These are phyloP conservation scores for Fraxinus ornus DNA, from an alignment of 305 asterid genomes.

Conservation along the genomic window DNA sequence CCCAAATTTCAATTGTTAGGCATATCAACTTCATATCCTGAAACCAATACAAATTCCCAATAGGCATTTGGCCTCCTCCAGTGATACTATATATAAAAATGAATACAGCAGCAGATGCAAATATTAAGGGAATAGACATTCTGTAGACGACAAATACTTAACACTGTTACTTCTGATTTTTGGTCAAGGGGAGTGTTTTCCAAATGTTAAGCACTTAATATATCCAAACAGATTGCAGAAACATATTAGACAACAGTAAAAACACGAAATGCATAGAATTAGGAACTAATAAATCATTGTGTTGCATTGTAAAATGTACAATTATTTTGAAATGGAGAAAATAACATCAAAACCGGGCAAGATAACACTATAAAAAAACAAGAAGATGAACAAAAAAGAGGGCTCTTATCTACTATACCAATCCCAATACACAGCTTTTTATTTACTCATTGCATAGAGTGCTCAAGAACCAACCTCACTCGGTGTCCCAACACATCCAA, in stretches of 20 bases:
- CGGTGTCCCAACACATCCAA: constrained; percentile 63
- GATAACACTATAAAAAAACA: background rate
- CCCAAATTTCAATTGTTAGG: background rate
- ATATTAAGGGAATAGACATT: background rate
- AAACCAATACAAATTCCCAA: background rate
- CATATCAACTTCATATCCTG: background rate
- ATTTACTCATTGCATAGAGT: constrained; percentile 47
- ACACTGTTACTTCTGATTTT: background rate
- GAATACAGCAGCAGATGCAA: background rate
- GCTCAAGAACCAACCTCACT: constrained; percentile 65
- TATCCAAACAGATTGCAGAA: background rate
- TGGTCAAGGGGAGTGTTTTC: background rate
- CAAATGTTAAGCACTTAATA: background rate
- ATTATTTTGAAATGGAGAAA: constrained; percentile 16
- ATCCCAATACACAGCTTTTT: constrained; percentile 15
- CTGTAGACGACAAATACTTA: background rate
- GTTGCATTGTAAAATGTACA: constrained; percentile 32
- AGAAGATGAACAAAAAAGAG: constrained; percentile 2
- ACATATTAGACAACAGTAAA: background rate
- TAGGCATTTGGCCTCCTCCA: background rate
- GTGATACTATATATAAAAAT: background rate
- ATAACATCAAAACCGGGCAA: constrained; percentile 8
- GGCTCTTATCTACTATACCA: constrained; percentile 13
- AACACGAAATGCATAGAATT: background rate
- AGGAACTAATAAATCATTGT: constrained; percentile 13